Conservation (phyloP, 441 rosid genomes). For the Daphne laureola region DNA sequence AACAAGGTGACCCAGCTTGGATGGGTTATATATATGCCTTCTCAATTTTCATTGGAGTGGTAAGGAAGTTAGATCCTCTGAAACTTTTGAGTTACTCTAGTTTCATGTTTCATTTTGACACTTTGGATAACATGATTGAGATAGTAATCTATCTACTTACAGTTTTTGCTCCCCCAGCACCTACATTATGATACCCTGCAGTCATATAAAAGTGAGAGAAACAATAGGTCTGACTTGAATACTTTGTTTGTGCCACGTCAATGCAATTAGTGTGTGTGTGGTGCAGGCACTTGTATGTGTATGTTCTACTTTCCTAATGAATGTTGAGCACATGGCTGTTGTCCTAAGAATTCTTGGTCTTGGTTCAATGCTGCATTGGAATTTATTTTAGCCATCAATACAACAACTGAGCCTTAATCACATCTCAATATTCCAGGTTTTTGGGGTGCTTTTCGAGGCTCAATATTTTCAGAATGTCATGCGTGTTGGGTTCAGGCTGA, state of each 20-base stretch:
- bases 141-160: not conserved
- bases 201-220: no score
- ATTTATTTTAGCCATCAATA: no score
- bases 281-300: no score
- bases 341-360: no score
- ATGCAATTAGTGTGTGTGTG: no score
- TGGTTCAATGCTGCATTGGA: no score
- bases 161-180: not conserved
- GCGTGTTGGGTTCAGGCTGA: conserved; percentile 91
- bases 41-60: conserved; percentile 92
- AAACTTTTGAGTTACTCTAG: conserved; percentile 1
- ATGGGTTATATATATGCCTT: conserved; percentile 91
- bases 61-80: conserved; percentile 26
- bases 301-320: no score
- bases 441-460: conserved; percentile 91
- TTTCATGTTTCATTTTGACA: not conserved
- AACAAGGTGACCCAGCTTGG: conserved; percentile 91
- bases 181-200: no score
- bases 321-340: no score
- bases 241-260: no score
- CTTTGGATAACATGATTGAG: not conserved
- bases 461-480: conserved; percentile 97
- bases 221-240: no score
- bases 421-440: conserved; percentile 36
- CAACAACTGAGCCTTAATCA: no score